Percentiles rank a stretch among this genome's conserved stretches.
Evolutionary conservation across 768 basidiomycete species (phyloP).

Genomic region (Melanogaster broomeanus): DNA sequence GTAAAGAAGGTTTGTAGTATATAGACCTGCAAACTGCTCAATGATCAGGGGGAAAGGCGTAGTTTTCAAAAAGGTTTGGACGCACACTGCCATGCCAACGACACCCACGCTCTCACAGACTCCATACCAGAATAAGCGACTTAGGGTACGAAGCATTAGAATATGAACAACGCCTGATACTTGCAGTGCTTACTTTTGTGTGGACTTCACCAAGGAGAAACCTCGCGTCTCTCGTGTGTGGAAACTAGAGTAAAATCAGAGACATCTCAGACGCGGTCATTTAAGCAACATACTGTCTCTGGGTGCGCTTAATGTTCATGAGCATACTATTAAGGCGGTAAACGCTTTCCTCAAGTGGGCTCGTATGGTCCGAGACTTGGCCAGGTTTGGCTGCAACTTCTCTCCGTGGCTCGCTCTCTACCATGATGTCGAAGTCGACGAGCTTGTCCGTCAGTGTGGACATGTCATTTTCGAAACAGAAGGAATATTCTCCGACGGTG

Average conservation of each 20-base stretch:
- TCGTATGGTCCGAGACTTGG: conserved; percentile 91
- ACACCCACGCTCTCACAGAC: conserved; percentile 77
- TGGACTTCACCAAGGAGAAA: conserved; percentile 90
- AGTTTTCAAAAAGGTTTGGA: conserved; percentile 14
- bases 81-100: conserved; percentile 87
- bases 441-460: conserved; percentile 92
- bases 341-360: conserved; percentile 91
- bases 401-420: conserved; percentile 92
- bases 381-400: conserved; percentile 87
- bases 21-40: conserved; percentile 79
- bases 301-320: conserved; percentile 86
- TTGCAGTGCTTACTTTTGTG: conserved; percentile 62
- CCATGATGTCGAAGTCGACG: conserved; percentile 96
- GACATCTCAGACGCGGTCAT: background rate
- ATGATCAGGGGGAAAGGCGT: conserved; percentile 8
- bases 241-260: conserved; percentile 54
- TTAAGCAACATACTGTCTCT: conserved; percentile 75
- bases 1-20: conserved; percentile 96
- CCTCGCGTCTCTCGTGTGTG: conserved; percentile 93
- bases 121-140: conserved; percentile 94
- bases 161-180: background rate
- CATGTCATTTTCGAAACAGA: conserved; percentile 99
- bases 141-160: conserved; percentile 28
- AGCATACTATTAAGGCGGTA: conserved; percentile 88
- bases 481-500: conserved; percentile 85